Conservation (phyloP, 2,329 filamentous ascomycete species). For the Aspergillus oerlinghausenensis region DNA sequence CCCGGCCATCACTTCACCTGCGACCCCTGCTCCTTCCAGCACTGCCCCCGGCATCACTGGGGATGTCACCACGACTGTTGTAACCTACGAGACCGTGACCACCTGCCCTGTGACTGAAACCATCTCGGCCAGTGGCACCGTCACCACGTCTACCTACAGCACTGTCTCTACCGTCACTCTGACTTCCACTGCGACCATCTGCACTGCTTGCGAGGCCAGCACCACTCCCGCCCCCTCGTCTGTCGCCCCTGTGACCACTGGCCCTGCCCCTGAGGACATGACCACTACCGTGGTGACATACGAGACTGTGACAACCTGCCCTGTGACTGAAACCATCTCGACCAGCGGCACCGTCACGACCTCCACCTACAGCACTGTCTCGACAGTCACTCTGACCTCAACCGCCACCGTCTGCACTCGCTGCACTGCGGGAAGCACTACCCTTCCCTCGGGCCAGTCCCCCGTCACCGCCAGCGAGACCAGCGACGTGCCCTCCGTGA, state of each 20-base stretch:
- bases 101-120: conserved; percentile 29
- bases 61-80: conserved; percentile 19
- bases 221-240: conserved; percentile 11
- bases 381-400: conserved; percentile 36
- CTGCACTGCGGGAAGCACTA: neutral
- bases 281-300: conserved; percentile 24
- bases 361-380: conserved; percentile 54
- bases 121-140: conserved; percentile 42
- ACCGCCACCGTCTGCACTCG: conserved; percentile 17
- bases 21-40: conserved; percentile 5
- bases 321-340: conserved; percentile 32
- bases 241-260: conserved; percentile 7
- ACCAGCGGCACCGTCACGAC: conserved; percentile 48
- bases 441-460: conserved; percentile 4
- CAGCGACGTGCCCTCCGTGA: neutral
- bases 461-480: conserved; percentile 1
- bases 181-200: conserved; percentile 25
- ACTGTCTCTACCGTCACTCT: conserved; percentile 51
- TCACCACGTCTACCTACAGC: conserved; percentile 50
- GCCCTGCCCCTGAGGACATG: conserved; percentile 8
- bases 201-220: conserved; percentile 15
- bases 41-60: conserved; percentile 9
- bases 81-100: conserved; percentile 27
- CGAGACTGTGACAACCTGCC: conserved; percentile 29
- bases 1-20: conserved; percentile 11